Evolutionary conservation across 1,139 yeast genomes (phyloP), one percentile per base, ranked within the genome.

Genomic region (Debaryomyces psychrophilus): DNA sequence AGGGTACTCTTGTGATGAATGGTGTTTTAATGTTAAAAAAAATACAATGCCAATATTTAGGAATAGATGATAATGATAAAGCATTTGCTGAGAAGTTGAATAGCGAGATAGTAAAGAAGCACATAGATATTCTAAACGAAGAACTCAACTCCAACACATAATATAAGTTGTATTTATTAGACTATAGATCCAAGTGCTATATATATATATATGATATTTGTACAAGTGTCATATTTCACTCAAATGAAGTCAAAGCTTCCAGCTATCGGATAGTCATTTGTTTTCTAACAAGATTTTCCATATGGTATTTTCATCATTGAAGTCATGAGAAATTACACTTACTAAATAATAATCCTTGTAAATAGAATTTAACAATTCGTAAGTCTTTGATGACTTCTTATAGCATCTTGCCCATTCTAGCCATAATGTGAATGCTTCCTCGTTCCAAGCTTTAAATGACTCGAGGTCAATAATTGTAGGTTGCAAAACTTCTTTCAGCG

Each of bases 381-480:
- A 81, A 11, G 92, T 71, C 29, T 72, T 70, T 4, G 85, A 68
- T 43, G 69, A 69, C 45, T 73, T 77, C 50, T 81, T 79, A 65
- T 90, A 93, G 49, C 95, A 75, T 53, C 87, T 77, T 43, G 88
- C 87, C 99, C 99, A 93, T 66, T 92, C 96, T 37, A 77, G 69
- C 96, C 97, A 89, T 50, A 93, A 85, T 51, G 82, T 78, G 66
- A 90, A 93, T 0, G 97, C 96, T 64, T 93, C 99, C 59, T 92
- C 96, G 53, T 85, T 81, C 97, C 97, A 90, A 1, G 96, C 96
- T 55, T 79, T 79, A 69, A 90, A 90, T 3, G 96, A 87, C 57
- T 90, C 95, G 55, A 81, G 85, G 59, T 90, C 96, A 44, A 90
- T 83, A 47, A 90, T 85, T 0, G 98, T 90, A 2, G 96, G 88